Evolutionary conservation across 2,329 filamentous ascomycete species (phyloP).

Genomic region (Monosporascus sp.): DNA sequence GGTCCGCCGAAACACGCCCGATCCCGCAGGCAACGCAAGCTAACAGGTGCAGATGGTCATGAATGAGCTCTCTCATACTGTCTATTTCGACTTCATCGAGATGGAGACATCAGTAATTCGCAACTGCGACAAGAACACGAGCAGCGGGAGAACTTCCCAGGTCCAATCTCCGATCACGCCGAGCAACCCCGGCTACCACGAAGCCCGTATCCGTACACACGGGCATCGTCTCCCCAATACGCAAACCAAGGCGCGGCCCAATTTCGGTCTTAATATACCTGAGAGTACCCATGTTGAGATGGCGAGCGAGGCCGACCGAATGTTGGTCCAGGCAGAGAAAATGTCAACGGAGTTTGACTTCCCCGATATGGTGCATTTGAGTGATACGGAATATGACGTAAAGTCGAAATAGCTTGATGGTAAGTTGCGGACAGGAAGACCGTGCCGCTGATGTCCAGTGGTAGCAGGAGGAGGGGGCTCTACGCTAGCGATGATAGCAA

Average conservation of each 20-base stretch:
- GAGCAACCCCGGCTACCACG: not conserved
- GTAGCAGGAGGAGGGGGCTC: too few species aligned
- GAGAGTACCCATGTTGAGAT: not conserved
- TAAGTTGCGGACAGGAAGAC: too few species aligned
- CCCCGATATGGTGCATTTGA: not conserved
- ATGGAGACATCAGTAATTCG: constrained; percentile 1
- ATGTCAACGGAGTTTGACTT: constrained; percentile 4
- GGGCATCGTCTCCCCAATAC: not conserved
- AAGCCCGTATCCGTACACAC: not conserved
- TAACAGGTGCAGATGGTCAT: constrained; percentile 3
- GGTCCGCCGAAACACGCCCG: not conserved
- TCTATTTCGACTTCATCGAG: constrained; percentile 4
- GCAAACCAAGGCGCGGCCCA: not conserved
- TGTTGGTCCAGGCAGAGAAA: constrained; percentile 3
- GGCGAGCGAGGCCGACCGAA: not conserved
- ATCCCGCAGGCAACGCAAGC: not conserved
- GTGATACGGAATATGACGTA: not conserved
- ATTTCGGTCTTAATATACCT: not conserved
- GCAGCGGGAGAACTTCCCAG: not conserved
- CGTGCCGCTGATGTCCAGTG: too few species aligned
- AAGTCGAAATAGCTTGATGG: too few species aligned
- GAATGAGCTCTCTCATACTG: constrained; percentile 3
- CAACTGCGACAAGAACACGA: not conserved
- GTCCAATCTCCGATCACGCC: not conserved
- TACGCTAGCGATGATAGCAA: too few species aligned